Base-by-base conservation (phyloP, 345 rosid species). In the Eucalyptus erythrocorys region DNA sequence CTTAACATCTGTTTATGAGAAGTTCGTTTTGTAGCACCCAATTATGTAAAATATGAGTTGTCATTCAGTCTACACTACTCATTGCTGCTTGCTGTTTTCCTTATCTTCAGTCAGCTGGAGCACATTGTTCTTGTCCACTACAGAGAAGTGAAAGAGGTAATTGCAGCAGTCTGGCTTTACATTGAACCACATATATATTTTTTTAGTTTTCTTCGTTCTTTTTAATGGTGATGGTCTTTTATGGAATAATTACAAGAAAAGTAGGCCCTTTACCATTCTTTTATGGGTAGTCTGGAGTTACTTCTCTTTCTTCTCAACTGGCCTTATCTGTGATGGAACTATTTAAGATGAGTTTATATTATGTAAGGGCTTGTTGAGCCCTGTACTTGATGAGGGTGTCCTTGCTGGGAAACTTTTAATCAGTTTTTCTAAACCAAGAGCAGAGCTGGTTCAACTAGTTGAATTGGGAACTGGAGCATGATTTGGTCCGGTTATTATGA, bases 61-160 rank as follows among this genome's bases (percentile, higher is more conserved):
- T 76, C 47, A 21, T 40, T 76, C 14, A 27, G 66, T 59, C 87
- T 79, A 32, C 47, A 37, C 47, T 47, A 11, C 79, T 50, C 9
- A 43, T 88, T 19, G 80, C 45, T 51, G 43, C 48, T 85, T 26
- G 8, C 76, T 32, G 12, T 79, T 85, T 57, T 49, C 85, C 87
- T 80, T 47, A 48, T 90, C 90, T 92, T 90, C 99, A 97, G 99
- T 94, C 91, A 93, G 87, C 91, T 97, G 32, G 97, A 95, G 92
- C 97, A 97, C 90, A 95, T 94, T 86, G 97, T 95, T 88, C 93
- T 95, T 87, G 97, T 95, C 48, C 97, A 95, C 91, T 95, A 97
- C 93, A 93, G 96, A 92, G 97, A 96, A 93, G 97, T 97, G 88
- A 96, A 94, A 88, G 95, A 94, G 98, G 99, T 97, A 95, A 66